A percentile compares a stretch with the other conserved stretches of the same genome.
phyloP scores from a whole-genome alignment of 257 asterid genomes.

The Fraxinus americana region DNA sequence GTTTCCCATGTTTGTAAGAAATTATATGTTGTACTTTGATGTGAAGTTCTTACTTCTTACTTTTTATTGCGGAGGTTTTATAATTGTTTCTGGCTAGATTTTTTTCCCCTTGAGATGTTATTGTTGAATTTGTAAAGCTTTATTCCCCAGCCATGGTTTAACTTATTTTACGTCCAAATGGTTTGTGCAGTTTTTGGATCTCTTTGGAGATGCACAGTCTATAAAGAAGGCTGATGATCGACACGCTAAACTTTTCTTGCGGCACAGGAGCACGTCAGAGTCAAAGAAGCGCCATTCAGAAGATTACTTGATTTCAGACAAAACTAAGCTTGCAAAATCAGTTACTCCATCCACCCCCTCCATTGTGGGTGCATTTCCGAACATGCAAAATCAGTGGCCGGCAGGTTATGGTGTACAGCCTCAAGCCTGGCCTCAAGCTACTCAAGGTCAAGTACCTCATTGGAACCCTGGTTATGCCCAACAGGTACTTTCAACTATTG shows the following conservation, averaged over 20 bases:
- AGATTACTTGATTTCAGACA: constrained; percentile 78
- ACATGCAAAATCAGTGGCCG: constrained; percentile 72
- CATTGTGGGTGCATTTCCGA: constrained; percentile 67
- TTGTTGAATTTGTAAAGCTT: not conserved
- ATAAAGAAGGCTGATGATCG: constrained; percentile 80
- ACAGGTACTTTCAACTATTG: constrained; percentile 51
- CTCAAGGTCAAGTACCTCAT: constrained; percentile 81
- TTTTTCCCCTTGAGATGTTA: not conserved
- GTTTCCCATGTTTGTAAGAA: not conserved
- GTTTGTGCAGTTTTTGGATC: constrained; percentile 84
- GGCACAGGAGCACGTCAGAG: constrained; percentile 69
- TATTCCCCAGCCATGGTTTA: not conserved
- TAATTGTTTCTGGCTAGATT: not conserved
- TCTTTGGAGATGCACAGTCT: constrained; percentile 74
- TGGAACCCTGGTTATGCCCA: constrained; percentile 84
- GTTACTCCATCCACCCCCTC: constrained; percentile 58
- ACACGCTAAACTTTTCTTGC: constrained; percentile 82
- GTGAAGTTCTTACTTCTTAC: not conserved
- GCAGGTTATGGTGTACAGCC: constrained; percentile 82
- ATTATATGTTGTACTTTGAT: not conserved
- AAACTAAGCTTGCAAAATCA: constrained; percentile 67
- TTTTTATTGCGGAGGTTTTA: not conserved
- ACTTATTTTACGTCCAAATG: constrained; percentile 18
- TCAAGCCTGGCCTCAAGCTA: constrained; percentile 89
- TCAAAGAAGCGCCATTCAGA: constrained; percentile 91